Percentiles rank a stretch among this genome's conserved stretches.
phyloP scores from a whole-genome alignment of 768 basidiomycete genomes.

The Kwoniella botswanensis region DNA sequence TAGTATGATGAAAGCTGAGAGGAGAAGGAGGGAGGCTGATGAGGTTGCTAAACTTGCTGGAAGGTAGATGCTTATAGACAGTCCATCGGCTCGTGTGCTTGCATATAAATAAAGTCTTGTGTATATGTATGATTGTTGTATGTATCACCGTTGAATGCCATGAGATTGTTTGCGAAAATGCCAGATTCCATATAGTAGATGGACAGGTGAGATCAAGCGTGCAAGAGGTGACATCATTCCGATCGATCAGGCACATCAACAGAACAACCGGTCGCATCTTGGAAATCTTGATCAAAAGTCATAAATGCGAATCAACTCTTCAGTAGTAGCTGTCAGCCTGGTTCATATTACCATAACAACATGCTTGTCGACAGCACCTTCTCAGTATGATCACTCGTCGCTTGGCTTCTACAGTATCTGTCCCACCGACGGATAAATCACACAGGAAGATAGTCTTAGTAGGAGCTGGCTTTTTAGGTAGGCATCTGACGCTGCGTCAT shows the following conservation, averaged over 20 bases:
- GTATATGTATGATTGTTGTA: background rate
- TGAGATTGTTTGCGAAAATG: too few species aligned
- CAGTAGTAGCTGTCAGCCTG: background rate
- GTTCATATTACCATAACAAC: too few species aligned
- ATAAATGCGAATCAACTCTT: background rate
- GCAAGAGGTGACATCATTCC: background rate
- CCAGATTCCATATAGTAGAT: too few species aligned
- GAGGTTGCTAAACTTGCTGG: constrained; percentile 46
- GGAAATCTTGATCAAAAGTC: background rate
- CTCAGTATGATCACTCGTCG: constrained; percentile 28
- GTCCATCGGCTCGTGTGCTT: background rate
- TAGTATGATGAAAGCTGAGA: constrained; percentile 40
- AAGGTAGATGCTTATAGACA: background rate
- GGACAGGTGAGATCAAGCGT: too few species aligned
- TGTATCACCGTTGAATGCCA: background rate
- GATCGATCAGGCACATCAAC: constrained; percentile 20
- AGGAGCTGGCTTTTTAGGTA: constrained; percentile 68
- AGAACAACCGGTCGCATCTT: background rate
- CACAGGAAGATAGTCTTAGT: constrained; percentile 60
- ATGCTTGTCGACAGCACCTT: too few species aligned
- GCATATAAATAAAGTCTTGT: background rate
- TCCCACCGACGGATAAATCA: constrained; percentile 4
- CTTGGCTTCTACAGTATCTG: constrained; percentile 26
- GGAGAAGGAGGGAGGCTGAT: constrained; percentile 52
- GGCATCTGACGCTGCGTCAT: background rate